These are phyloP conservation scores for Umbelopsis ramanniana DNA, from an alignment of 192 early-diverging fungal species.

Conservation along the genomic window DNA sequence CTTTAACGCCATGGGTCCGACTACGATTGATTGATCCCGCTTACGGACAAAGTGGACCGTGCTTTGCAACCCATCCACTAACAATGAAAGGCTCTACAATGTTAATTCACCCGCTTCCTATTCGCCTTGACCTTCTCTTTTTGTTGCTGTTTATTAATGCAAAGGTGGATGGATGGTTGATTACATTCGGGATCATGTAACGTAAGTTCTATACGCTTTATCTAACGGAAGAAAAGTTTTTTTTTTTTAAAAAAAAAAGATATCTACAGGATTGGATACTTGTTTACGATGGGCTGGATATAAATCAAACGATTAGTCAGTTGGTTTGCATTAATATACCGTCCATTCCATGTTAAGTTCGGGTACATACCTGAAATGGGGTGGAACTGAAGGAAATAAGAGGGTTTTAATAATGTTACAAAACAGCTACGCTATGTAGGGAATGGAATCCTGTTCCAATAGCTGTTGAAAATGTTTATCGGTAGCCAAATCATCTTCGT, in stretches of 20 bases:
- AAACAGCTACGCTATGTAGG: conserved; percentile 36
- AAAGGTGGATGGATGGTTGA: background rate
- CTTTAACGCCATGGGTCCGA: background rate
- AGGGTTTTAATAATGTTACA: background rate
- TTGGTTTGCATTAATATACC: background rate
- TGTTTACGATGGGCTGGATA: background rate
- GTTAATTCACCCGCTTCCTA: too few species aligned
- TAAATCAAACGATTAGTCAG: background rate
- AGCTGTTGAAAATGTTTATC: conserved; percentile 33
- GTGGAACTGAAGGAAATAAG: background rate
- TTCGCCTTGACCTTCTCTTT: too few species aligned
- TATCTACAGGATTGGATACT: background rate
- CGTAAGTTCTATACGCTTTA: background rate
- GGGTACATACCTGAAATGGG: background rate
- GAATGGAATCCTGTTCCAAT: conserved; percentile 23
- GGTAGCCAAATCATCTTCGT: conserved; percentile 15
- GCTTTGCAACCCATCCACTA: too few species aligned
- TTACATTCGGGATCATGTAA: conserved; percentile 9
- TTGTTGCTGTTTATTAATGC: too few species aligned
- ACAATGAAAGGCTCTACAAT: too few species aligned
- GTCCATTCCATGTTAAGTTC: background rate
- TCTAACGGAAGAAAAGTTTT: background rate
- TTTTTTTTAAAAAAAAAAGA: too few species aligned
- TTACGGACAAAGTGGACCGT: too few species aligned
- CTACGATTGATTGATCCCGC: too few species aligned